A percentile compares a stretch with the other conserved stretches of the same genome.
Evolutionary conservation across 805 yeast genomes (phyloP).

Genomic region (Barnettozyma botsteinii): DNA sequence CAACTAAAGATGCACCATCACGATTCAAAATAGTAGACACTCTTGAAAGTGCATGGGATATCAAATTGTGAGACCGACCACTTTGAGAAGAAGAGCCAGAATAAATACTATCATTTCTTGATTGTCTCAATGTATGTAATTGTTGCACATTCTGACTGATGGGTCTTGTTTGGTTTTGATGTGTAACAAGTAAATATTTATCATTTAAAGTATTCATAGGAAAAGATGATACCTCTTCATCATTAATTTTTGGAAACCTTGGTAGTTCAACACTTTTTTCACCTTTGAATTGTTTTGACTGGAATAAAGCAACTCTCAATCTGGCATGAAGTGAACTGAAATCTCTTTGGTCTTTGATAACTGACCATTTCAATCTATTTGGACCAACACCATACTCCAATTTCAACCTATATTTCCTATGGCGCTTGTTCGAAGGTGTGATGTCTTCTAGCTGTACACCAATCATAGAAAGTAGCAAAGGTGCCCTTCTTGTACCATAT

Average conservation of each 20-base stretch:
- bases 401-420: conserved; percentile 53
- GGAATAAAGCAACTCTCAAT: conserved; percentile 49
- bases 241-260: conserved; percentile 29
- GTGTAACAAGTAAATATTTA: conserved; percentile 17
- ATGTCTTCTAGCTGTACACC: conserved; percentile 57
- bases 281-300: conserved; percentile 24
- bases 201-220: conserved; percentile 20
- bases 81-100: conserved; percentile 3
- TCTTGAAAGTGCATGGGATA: conserved; percentile 16
- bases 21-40: conserved; percentile 5
- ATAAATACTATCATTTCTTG: background rate
- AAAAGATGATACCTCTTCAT: background rate
- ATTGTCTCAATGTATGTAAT: background rate
- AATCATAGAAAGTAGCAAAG: conserved; percentile 68
- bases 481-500: conserved; percentile 70
- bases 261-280: conserved; percentile 30
- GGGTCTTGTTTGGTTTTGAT: background rate
- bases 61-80: conserved; percentile 7
- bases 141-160: too few species aligned
- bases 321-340: conserved; percentile 65
- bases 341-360: conserved; percentile 67
- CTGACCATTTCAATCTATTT: conserved; percentile 72
- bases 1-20: conserved; percentile 2
- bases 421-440: conserved; percentile 28
- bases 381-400: conserved; percentile 89